Evolutionary conservation across 495 filamentous ascomycete genomes (phyloP).

Genomic region (Daldinia caldariorum): DNA sequence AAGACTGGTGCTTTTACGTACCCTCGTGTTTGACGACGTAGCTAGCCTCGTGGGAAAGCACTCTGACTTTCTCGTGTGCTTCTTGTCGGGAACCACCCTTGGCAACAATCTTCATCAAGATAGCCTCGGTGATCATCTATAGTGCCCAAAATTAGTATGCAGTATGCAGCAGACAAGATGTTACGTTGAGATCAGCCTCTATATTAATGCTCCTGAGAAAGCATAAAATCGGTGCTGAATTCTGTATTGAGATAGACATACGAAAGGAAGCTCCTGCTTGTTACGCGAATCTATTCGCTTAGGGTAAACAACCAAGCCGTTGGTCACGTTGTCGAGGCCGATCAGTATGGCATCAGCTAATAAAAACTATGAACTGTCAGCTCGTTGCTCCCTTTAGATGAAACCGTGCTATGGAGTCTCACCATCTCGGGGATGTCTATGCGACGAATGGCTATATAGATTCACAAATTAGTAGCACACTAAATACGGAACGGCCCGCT

Average conservation of each 20-base stretch:
- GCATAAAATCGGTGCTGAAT: background rate
- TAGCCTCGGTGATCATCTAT: constrained; percentile 53
- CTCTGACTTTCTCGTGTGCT: constrained; percentile 90
- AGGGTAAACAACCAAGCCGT: constrained; percentile 88
- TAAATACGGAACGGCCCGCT: background rate
- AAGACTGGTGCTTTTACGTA: constrained; percentile 25
- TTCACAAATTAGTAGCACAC: constrained; percentile 15
- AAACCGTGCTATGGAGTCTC: background rate
- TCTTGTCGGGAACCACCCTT: constrained; percentile 85
- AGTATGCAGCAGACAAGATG: background rate
- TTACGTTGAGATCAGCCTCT: background rate
- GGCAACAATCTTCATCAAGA: constrained; percentile 86
- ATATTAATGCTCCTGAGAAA: background rate
- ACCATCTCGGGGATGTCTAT: constrained; percentile 75
- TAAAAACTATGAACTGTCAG: constrained; percentile 62
- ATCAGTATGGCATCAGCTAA: constrained; percentile 84
- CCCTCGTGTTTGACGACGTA: constrained; percentile 81
- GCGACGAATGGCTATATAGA: constrained; percentile 24
- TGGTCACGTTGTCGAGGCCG: constrained; percentile 82
- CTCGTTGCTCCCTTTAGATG: background rate
- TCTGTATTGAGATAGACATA: constrained; percentile 4
- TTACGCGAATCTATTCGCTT: constrained; percentile 74
- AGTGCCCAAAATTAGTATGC: constrained; percentile 4
- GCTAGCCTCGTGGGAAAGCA: constrained; percentile 86
- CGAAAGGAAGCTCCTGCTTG: constrained; percentile 48